Conservation (phyloP, 208 protist genomes). For the Leishmania lainsoni region DNA sequence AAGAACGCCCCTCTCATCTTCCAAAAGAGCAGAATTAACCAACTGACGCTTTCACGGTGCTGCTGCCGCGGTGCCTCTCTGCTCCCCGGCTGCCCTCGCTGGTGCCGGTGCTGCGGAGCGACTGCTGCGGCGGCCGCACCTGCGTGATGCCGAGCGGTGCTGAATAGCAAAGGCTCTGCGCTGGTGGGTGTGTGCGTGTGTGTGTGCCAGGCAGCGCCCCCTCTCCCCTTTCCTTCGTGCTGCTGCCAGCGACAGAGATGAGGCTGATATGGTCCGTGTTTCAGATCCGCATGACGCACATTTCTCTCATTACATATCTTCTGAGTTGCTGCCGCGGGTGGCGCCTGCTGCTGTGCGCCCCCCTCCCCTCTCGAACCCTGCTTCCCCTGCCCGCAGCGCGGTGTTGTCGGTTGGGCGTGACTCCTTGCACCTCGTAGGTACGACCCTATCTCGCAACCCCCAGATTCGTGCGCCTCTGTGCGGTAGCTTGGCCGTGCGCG, state of each 20-base stretch:
- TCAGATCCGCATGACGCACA: conserved; percentile 69
- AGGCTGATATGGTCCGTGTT: conserved; percentile 87
- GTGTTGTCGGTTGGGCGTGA: conserved; percentile 55
- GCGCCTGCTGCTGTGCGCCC: not conserved
- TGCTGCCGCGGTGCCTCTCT: not conserved
- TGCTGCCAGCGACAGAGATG: conserved; percentile 39
- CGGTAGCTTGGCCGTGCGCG: too few species aligned
- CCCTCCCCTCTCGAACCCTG: not conserved
- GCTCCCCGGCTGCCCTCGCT: conserved; percentile 2
- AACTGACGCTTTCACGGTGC: conserved; percentile 24
- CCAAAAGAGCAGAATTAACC: conserved; percentile 56
- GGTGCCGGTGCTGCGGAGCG: conserved; percentile 7
- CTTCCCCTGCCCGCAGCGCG: conserved; percentile 2
- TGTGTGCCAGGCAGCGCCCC: not conserved
- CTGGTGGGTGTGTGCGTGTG: conserved; percentile 1
- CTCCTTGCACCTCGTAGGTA: conserved; percentile 21
- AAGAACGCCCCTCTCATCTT: conserved; percentile 46
- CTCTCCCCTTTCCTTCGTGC: not conserved
- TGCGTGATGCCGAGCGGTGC: conserved; percentile 38
- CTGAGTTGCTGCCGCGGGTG: conserved; percentile 33
- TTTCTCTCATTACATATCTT: conserved; percentile 55
- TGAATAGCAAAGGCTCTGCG: conserved; percentile 11
- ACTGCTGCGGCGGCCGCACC: not conserved
- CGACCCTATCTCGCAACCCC: conserved; percentile 53
- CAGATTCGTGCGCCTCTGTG: conserved; percentile 19